Evolutionary conservation across 768 basidiomycete species (phyloP).

Genomic region (Terana coerulea): DNA sequence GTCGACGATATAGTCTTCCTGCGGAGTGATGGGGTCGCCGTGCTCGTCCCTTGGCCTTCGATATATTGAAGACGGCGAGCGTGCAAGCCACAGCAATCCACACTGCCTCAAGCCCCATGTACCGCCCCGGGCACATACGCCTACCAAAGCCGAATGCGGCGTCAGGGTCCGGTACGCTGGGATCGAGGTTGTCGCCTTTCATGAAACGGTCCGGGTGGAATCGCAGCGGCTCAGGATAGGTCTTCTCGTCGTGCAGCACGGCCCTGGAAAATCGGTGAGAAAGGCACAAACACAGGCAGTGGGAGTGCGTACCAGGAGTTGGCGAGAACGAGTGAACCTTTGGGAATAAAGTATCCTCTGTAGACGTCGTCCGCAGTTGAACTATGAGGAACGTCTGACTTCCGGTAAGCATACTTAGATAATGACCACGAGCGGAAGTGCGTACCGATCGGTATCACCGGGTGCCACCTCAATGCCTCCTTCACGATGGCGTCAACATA

Average conservation of each 20-base stretch:
- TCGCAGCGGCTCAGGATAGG: conserved; percentile 27
- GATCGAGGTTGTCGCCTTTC: conserved; percentile 12
- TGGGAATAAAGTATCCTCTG: conserved; percentile 29
- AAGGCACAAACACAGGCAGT: too few relatives aligned
- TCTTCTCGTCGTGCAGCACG: conserved; percentile 35
- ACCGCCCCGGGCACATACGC: conserved; percentile 22
- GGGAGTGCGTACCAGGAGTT: conserved; percentile 27
- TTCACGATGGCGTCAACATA: conserved; percentile 16
- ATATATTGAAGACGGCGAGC: conserved; percentile 20
- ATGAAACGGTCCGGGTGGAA: conserved; percentile 24
- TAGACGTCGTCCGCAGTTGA: conserved; percentile 28
- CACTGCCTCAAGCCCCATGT: conserved; percentile 20
- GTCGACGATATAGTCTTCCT: conserved; percentile 5
- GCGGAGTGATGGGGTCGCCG: conserved; percentile 15
- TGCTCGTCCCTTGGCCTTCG: conserved; percentile 16
- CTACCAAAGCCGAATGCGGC: conserved; percentile 18
- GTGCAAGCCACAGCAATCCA: conserved; percentile 21
- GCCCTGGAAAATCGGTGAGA: conserved; percentile 27
- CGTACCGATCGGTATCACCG: conserved; percentile 13
- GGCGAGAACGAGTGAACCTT: conserved; percentile 27
- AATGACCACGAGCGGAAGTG: background rate
- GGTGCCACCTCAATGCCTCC: conserved; percentile 15
- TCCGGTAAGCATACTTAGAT: background rate
- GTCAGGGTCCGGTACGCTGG: conserved; percentile 8
- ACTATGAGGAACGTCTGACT: conserved; percentile 24